Evolutionary conservation across 2,329 filamentous ascomycete species (phyloP), one percentile per base, ranked within the genome.

Genomic region (Epichloe typhina): DNA sequence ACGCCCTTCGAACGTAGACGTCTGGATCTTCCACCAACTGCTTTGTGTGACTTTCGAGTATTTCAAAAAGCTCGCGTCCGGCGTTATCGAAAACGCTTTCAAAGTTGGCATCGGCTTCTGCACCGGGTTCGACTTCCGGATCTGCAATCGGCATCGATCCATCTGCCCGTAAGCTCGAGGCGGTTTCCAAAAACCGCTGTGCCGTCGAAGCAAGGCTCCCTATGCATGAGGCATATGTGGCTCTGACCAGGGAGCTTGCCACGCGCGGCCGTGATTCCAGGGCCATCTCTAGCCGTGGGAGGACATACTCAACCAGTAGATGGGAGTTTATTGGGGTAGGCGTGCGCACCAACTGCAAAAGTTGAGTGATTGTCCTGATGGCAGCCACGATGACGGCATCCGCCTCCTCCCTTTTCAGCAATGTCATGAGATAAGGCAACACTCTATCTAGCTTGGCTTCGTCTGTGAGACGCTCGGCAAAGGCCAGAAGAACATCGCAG

Each of bases 391-490:
- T 84, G 13, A 98, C 91, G 58, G 87, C 75, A 56, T 95, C 88
- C 2, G 85, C 82, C 57, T 83, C 82, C 62, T 98, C 93, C 53
- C 81, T 84, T 38, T 59, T 59, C 12, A 98, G 72, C 31, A 97
- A 68, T 5, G 82, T 79, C 69, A 95, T 86, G 37, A 97, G 72
- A 63, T 96, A 96, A 1, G 93, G 93, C 47, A 98, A 71, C 23
- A 97, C 86, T 47, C 93, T 82, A 65, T 98, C 94, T 46, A 98
- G 73, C 65, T 96, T 97, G 3, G 90, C 90, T 68, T 98, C 93
- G 63, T 98, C 94, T 0, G 91, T 95, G 23, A 97, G 69, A 53
- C 86, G 78, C 67, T 97, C 90, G 0, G 90, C 83, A 64, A 98
- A 96, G 2, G 91, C 91, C 47, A 98, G 71, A 46, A 98, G 75